phyloP scores from a whole-genome alignment of 345 rosid species.

The Hibiscus trionum region DNA sequence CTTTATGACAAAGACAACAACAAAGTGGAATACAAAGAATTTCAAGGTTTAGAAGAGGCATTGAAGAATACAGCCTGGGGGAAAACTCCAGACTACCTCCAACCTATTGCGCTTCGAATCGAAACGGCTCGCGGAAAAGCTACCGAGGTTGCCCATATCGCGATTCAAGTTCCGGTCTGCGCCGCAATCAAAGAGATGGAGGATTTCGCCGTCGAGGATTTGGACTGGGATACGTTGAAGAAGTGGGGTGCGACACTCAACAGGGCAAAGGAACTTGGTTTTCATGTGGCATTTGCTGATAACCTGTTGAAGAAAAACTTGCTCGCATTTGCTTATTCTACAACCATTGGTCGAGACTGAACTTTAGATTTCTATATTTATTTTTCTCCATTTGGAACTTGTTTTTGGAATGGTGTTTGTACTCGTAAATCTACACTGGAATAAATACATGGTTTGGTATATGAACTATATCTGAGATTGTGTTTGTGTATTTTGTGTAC shows the following conservation, averaged over 20 bases:
- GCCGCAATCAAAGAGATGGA: neutral
- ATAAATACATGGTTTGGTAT: no score
- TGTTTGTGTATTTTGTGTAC: no score
- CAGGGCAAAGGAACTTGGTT: neutral
- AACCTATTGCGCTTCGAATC: neutral
- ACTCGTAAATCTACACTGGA: no score
- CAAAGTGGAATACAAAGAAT: no score
- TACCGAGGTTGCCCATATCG: neutral
- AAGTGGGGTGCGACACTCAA: neutral
- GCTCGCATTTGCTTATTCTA: neutral
- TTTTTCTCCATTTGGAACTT: no score
- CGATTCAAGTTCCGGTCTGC: neutral
- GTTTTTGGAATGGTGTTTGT: no score
- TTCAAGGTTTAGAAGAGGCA: neutral
- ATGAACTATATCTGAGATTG: no score
- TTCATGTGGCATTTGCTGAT: neutral
- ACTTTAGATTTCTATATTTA: no score
- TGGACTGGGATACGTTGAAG: neutral
- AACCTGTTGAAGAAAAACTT: neutral
- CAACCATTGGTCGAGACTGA: no score
- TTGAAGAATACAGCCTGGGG: accelerated
- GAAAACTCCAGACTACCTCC: neutral
- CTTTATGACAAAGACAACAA: no score
- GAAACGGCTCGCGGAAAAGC: neutral
- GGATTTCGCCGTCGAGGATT: neutral